These are phyloP conservation scores for Pochonia chlamydosporia DNA, from an alignment of 2,329 filamentous ascomycete species.

Conservation along the genomic window DNA sequence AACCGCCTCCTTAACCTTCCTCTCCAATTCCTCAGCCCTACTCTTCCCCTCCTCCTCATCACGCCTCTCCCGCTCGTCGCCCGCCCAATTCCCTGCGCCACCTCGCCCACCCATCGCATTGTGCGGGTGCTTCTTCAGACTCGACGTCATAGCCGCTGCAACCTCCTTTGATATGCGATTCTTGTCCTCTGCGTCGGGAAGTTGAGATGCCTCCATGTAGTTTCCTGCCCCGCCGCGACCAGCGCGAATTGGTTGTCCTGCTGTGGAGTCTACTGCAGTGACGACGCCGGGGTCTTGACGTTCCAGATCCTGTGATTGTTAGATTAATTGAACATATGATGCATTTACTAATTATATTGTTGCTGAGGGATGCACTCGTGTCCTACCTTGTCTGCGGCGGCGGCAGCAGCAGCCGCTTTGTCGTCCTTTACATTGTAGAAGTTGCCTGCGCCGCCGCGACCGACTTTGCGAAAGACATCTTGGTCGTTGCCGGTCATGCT, in stretches of 20 bases:
- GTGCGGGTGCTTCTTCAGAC: slow-evolving; percentile 18
- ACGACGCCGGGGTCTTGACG: slow-evolving; percentile 22
- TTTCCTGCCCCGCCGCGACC: slow-evolving; percentile 52
- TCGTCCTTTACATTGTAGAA: slow-evolving; percentile 48
- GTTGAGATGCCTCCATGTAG: slow-evolving; percentile 36
- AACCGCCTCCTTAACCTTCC: slow-evolving; percentile 37
- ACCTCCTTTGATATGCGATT: slow-evolving; percentile 27
- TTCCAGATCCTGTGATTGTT: slow-evolving; percentile 29
- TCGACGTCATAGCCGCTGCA: slow-evolving; percentile 27
- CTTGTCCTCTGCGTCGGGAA: slow-evolving; percentile 26
- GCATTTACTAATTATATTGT: too few species aligned
- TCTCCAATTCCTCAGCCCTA: slow-evolving; percentile 34
- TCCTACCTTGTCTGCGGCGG: slow-evolving; percentile 2
- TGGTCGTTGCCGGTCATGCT: slow-evolving; percentile 18
- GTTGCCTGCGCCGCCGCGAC: slow-evolving; percentile 61
- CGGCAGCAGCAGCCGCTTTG: slow-evolving; percentile 33
- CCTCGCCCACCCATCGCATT: slow-evolving; percentile 38
- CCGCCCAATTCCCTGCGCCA: slow-evolving; percentile 51
- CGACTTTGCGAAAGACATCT: slow-evolving; percentile 45
- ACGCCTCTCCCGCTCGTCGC: slow-evolving; percentile 21
- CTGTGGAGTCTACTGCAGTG: slow-evolving; percentile 5
- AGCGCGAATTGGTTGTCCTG: slow-evolving; percentile 12
- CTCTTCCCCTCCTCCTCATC: slow-evolving; percentile 17
- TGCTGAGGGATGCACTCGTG: too few species aligned
- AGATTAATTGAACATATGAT: too few species aligned